Percentiles rank a stretch among this genome's conserved stretches.
phyloP scores from a whole-genome alignment of 371 early-diverging fungal genomes.

The Blakeslea trispora region DNA sequence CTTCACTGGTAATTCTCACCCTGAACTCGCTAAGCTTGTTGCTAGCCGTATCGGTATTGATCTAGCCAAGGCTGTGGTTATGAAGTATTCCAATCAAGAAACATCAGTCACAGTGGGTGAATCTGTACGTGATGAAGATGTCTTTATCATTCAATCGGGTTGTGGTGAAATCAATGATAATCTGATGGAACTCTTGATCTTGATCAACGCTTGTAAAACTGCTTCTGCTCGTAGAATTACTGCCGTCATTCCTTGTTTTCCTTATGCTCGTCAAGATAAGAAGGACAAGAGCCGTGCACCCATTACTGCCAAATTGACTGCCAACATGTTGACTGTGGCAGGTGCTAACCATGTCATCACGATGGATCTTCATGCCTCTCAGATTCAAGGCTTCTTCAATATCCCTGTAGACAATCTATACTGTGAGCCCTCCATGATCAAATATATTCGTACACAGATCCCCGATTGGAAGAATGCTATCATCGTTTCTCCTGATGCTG shows the following conservation, averaged over 20 bases:
- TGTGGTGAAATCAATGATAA: slow-evolving; percentile 92
- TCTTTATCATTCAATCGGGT: slow-evolving; percentile 85
- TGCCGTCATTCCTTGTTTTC: slow-evolving; percentile 96
- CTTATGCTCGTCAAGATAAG: slow-evolving; percentile 95
- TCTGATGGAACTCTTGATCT: slow-evolving; percentile 93
- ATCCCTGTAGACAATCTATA: slow-evolving; percentile 96
- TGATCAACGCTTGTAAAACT: slow-evolving; percentile 96
- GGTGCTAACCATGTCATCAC: slow-evolving; percentile 97
- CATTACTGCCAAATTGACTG: slow-evolving; percentile 89
- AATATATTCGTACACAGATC: slow-evolving; percentile 86
- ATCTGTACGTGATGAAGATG: slow-evolving; percentile 93
- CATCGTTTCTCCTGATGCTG: slow-evolving; percentile 98
- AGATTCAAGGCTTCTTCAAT: slow-evolving; percentile 98
- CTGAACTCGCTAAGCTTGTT: slow-evolving; percentile 85
- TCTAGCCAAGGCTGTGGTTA: slow-evolving; percentile 83
- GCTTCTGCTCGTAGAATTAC: slow-evolving; percentile 92
- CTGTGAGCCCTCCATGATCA: slow-evolving; percentile 88
- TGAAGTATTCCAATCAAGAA: slow-evolving; percentile 96
- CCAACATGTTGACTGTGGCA: slow-evolving; percentile 92
- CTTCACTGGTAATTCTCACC: slow-evolving; percentile 95
- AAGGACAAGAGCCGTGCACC: slow-evolving; percentile 94
- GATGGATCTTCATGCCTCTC: slow-evolving; percentile 95
- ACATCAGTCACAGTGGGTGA: slow-evolving; percentile 96
- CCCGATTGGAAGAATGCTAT: slow-evolving; percentile 82
- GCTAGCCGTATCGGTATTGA: slow-evolving; percentile 85